Percentiles rank a stretch among this genome's conserved stretches.
phyloP scores from a whole-genome alignment of 176 grass and related monocot species.

The Oryza meridionalis region DNA sequence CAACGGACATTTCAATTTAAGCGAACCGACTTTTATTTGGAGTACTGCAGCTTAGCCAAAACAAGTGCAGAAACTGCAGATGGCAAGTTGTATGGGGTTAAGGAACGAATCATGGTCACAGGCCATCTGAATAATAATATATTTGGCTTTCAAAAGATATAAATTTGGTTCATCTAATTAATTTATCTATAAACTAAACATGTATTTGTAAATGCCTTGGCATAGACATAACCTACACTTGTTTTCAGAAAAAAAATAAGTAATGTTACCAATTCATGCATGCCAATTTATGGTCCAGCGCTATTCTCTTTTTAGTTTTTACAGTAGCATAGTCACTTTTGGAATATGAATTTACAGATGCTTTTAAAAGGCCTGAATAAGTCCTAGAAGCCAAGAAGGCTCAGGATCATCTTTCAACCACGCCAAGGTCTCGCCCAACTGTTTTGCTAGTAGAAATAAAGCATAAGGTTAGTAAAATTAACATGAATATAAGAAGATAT shows the following conservation, averaged over 20 bases:
- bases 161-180: background rate
- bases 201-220: background rate
- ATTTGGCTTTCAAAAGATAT: constrained; percentile 9
- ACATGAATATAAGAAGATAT: constrained; percentile 9
- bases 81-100: constrained; percentile 1
- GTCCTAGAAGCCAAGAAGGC: background rate
- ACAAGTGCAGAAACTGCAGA: background rate
- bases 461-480: background rate
- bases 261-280: constrained; percentile 2
- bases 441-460: background rate
- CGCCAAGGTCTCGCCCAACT: background rate
- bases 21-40: constrained; percentile 11
- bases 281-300: background rate
- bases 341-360: background rate
- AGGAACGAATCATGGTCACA: constrained; percentile 4
- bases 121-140: constrained; percentile 19
- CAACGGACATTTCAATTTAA: background rate
- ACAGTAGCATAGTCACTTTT: constrained; percentile 8
- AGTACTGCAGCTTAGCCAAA: background rate
- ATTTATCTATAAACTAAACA: background rate
- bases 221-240: background rate
- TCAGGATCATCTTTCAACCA: constrained; percentile 13
- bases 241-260: background rate
- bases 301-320: constrained; percentile 26
- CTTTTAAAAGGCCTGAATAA: constrained; percentile 20